Conservation (phyloP, 805 yeast species). For the Tetrapisispora nanseiensis region DNA sequence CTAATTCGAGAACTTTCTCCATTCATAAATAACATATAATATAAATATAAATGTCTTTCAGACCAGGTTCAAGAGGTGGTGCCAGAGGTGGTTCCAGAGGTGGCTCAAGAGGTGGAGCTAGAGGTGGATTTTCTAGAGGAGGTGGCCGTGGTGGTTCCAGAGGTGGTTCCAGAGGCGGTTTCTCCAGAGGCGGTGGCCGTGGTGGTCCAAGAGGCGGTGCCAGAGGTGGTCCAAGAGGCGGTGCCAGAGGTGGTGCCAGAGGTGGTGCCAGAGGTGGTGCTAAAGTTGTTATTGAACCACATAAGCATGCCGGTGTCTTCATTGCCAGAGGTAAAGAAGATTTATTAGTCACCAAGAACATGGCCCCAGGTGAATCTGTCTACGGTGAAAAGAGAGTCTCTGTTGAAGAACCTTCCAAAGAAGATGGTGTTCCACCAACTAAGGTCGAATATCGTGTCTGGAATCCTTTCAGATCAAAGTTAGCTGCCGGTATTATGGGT, state of each 20-base stretch:
- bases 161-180: slow-evolving; percentile 49
- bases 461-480: slow-evolving; percentile 99
- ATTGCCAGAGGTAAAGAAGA: slow-evolving; percentile 99
- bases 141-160: slow-evolving; percentile 40
- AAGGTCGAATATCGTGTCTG: slow-evolving; percentile 98
- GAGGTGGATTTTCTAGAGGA: slow-evolving; percentile 50
- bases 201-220: slow-evolving; percentile 47
- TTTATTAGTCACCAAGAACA: slow-evolving; percentile 90
- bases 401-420: slow-evolving; percentile 85
- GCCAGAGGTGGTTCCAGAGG: slow-evolving; percentile 51
- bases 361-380: slow-evolving; percentile 97
- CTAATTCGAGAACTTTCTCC: too few species aligned
- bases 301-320: slow-evolving; percentile 97
- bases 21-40: too few species aligned
- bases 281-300: slow-evolving; percentile 96
- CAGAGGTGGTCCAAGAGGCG: slow-evolving; percentile 46
- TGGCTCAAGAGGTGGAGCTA: slow-evolving; percentile 37
- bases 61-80: slow-evolving; percentile 59
- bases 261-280: slow-evolving; percentile 90
- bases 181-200: slow-evolving; percentile 38
- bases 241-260: slow-evolving; percentile 61
- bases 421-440: slow-evolving; percentile 81
- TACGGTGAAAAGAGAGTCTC: slow-evolving; percentile 97
- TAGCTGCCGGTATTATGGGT: slow-evolving; percentile 99
- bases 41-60: slow-evolving; percentile 88